Conservation (phyloP, 177 flowering plant genomes). For the Vitis hybrid region DNA sequence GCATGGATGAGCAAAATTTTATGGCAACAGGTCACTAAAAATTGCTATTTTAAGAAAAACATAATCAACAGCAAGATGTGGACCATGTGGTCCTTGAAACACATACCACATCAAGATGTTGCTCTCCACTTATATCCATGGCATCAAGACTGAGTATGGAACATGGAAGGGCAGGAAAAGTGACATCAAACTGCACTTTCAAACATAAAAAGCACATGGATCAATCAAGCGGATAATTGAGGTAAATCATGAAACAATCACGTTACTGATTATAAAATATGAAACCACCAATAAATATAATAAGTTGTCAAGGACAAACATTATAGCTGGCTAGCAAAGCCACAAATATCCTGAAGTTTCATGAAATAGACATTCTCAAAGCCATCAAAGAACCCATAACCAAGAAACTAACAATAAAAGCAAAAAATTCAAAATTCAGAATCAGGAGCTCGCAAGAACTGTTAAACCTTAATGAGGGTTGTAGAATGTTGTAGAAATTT, state of each 20-base stretch:
- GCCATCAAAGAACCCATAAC: background rate
- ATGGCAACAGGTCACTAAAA: no score
- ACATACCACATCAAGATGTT: conserved; percentile 79
- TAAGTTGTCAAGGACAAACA: background rate
- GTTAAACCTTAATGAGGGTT: background rate
- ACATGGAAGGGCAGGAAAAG: conserved; percentile 79
- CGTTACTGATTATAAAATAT: no score
- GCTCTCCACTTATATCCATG: conserved; percentile 84
- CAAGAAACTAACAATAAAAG: background rate
- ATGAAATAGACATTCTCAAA: background rate
- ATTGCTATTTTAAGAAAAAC: background rate
- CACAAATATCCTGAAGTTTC: background rate
- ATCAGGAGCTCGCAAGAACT: background rate
- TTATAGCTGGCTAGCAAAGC: background rate
- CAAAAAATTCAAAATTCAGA: background rate
- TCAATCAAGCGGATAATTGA: background rate
- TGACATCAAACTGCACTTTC: conserved; percentile 74
- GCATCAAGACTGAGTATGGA: conserved; percentile 74
- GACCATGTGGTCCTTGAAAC: background rate
- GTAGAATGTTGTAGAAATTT: background rate
- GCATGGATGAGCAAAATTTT: no score
- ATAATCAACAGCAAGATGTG: background rate
- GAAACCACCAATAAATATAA: background rate
- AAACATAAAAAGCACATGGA: conserved; percentile 4
- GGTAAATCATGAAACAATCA: background rate